These are phyloP conservation scores for Pseudopyrenochaeta lycopersici DNA, from an alignment of 2,329 filamentous ascomycete species.

Conservation along the genomic window DNA sequence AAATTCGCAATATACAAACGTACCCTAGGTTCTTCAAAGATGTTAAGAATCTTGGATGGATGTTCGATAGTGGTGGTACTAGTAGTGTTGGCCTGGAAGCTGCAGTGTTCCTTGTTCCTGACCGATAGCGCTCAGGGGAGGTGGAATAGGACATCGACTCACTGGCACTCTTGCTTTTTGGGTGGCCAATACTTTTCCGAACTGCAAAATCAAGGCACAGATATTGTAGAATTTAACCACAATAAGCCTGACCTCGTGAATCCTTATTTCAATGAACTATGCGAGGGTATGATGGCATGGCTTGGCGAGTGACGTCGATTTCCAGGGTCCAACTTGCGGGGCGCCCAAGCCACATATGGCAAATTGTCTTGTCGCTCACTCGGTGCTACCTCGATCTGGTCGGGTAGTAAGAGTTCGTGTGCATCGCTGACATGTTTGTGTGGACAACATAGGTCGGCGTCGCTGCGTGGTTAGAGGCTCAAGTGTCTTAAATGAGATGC, in stretches of 20 bases:
- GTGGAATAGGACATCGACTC: not conserved
- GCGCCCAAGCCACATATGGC: slow-evolving; percentile 9
- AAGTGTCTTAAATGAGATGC: too few species aligned
- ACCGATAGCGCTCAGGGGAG: too few species aligned
- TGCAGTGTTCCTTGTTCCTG: too few species aligned
- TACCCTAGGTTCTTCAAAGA: too few species aligned
- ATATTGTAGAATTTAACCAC: not conserved
- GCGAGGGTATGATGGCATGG: slow-evolving; percentile 30
- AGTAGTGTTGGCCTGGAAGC: too few species aligned
- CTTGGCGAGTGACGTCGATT: slow-evolving; percentile 38
- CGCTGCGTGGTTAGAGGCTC: too few species aligned
- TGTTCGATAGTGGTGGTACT: too few species aligned
- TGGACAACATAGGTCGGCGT: not conserved
- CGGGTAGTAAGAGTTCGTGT: not conserved
- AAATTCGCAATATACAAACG: too few species aligned
- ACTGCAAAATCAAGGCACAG: not conserved
- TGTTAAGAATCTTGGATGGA: too few species aligned
- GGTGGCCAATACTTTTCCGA: not conserved
- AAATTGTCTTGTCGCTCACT: slow-evolving; percentile 16
- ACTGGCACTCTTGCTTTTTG: not conserved
- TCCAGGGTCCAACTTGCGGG: slow-evolving; percentile 25
- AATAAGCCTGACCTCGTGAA: slow-evolving; percentile 6
- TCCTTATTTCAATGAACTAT: slow-evolving; percentile 13
- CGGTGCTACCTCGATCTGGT: slow-evolving; percentile 23
- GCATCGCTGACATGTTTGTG: not conserved